These are phyloP conservation scores for Lycium ferocissimum DNA, from an alignment of 257 asterid genomes.

Conservation along the genomic window DNA sequence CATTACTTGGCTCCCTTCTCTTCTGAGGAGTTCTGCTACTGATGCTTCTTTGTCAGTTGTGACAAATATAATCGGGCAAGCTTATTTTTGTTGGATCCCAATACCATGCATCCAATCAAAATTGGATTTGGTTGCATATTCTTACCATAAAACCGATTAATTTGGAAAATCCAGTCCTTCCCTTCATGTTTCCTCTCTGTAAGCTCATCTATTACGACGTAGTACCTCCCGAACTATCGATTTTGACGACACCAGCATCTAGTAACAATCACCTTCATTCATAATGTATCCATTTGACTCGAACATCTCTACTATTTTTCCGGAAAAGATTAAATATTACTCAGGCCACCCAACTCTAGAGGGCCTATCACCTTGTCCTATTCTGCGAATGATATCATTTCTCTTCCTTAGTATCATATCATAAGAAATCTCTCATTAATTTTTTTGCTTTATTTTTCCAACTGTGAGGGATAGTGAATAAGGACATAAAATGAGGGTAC, in stretches of 20 bases:
- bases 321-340: slow-evolving; percentile 1
- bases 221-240: neutral
- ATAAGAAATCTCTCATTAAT: neutral
- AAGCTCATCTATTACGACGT: neutral
- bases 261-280: neutral
- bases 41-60: slow-evolving; percentile 4
- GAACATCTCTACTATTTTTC: neutral
- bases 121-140: neutral
- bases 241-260: neutral
- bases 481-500: neutral
- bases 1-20: neutral
- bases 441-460: neutral
- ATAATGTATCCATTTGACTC: neutral
- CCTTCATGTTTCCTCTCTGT: neutral
- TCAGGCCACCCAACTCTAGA: neutral
- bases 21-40: neutral
- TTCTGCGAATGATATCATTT: neutral
- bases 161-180: neutral
- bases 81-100: neutral
- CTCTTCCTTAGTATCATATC: neutral
- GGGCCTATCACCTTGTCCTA: neutral
- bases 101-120: neutral
- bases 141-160: neutral
- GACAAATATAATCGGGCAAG: neutral
- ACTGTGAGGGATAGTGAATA: neutral